Evolutionary conservation across 139 green algal genomes (phyloP).

Genomic region (Edaphochlamys debaryana): DNA sequence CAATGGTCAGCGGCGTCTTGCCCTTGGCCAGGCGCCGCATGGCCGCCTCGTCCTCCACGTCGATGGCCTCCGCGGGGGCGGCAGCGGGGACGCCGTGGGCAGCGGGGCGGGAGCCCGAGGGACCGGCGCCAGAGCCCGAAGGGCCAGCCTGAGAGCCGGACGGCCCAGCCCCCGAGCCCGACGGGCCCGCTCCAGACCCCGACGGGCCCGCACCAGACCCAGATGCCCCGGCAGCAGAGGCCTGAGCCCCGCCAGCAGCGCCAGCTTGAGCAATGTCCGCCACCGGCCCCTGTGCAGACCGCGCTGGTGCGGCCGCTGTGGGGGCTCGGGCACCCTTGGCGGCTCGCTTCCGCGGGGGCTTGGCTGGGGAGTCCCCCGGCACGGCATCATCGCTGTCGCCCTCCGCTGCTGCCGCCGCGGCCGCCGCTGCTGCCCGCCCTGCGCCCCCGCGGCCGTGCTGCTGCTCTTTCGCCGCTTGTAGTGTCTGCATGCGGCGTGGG

Average conservation of each 20-base stretch:
- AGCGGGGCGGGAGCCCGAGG: not conserved
- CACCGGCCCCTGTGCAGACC: no score
- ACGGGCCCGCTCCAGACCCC: not conserved
- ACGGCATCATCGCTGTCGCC: not conserved
- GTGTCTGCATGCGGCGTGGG: no score
- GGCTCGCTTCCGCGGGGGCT: not conserved
- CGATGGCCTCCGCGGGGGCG: not conserved
- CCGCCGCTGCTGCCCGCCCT: not conserved
- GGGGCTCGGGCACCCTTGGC: not conserved
- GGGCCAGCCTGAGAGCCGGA: not conserved
- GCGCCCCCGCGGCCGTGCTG: not conserved
- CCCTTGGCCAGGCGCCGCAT: slow-evolving; percentile 27
- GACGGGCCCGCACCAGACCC: not conserved
- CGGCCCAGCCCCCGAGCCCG: not conserved
- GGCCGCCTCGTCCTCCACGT: slow-evolving; percentile 38
- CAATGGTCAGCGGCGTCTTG: slow-evolving; percentile 12
- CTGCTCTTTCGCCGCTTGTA: slow-evolving; percentile 11
- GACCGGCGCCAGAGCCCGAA: not conserved
- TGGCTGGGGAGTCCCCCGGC: not conserved
- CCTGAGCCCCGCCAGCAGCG: no score
- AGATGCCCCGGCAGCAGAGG: not conserved
- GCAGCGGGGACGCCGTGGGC: not conserved
- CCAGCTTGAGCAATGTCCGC: no score
- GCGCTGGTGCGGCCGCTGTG: no score
- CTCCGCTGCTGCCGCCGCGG: not conserved